Percentiles rank a stretch among this genome's conserved stretches.
phyloP scores from a whole-genome alignment of 768 basidiomycete species.

The Naganishia vishniacii region DNA sequence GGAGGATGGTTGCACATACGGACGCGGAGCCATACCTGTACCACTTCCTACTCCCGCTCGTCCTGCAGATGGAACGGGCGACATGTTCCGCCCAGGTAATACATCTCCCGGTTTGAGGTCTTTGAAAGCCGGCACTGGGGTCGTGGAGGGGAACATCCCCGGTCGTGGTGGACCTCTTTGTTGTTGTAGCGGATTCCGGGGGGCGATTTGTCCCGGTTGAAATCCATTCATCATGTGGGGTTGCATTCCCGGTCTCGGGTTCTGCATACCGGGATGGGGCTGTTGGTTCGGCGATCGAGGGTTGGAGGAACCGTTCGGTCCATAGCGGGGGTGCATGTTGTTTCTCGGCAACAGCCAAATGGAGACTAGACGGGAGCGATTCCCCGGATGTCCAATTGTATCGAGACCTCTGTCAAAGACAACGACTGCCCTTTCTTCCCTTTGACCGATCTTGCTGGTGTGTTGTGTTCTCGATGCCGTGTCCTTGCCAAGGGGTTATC shows the following conservation, averaged over 20 bases:
- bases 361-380: background rate
- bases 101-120: slow-evolving; percentile 6
- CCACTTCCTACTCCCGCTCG: background rate
- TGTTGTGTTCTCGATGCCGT: background rate
- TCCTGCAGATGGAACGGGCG: background rate
- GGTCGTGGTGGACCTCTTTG: slow-evolving; percentile 8
- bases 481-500: too few species aligned
- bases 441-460: background rate
- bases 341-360: background rate
- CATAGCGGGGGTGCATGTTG: background rate
- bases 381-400: too few species aligned
- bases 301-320: background rate
- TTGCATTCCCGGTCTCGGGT: background rate
- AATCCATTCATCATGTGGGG: background rate
- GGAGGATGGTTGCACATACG: background rate
- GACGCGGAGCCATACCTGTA: background rate
- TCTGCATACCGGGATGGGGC: background rate
- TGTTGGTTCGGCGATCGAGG: background rate
- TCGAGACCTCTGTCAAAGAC: too few species aligned
- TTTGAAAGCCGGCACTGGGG: background rate
- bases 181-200: background rate
- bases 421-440: background rate
- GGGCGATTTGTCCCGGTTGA: background rate
- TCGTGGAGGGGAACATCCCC: slow-evolving; percentile 2
- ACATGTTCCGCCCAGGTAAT: background rate